Base-by-base conservation (phyloP, 208 protist genomes). In the Tetramitus jugosus region DNA sequence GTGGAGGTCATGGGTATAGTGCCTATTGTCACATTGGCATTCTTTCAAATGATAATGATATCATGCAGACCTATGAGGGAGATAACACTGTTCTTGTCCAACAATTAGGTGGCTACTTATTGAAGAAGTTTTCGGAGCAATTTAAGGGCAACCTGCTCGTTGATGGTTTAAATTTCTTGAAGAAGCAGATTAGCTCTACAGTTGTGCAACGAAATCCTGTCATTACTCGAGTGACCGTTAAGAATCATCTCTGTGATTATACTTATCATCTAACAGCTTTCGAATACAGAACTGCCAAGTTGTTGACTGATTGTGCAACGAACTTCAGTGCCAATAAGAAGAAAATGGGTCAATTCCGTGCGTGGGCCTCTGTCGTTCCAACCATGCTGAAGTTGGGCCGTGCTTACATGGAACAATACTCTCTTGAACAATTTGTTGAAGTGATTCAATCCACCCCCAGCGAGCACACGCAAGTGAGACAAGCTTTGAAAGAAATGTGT, bases 81-180 rank as follows among this genome's bases (percentile, higher is more conserved):
- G 82, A 81, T 8, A 85, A 85, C 33, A 71, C 77, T 23, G 82
- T 85, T 17, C 65, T 85, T 3, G 43, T 83, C 6, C 82, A 85
- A 78, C 80, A 83, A 42, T 78, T 82, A n/a, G 26, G 76, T 7
- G 40, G 64, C 13, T 68, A 76, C 29, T 60, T 78, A 17, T 42
- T 78, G 45, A 53, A 60, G 39, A 3, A 62, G 49, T 71, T 71
- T n/a, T n/a, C 6, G 3, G 17, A 7, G 23, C 35, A 71, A 49
- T 49, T 71, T 13, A 46, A 23, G 4, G 39, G 35, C 23, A 26
- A 42, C 3, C 7, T 46, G 20, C 13, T 49, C 23, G 8, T 39
- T 46, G 39, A 33, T 33, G 33, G 3, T 31, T 26, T 69, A 13
- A 69, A 33, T 17, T 46, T 42, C 20, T 29, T 49, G 35, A 71